Base-by-base conservation (phyloP, 805 yeast genomes). In the Saturnispora bothae region DNA sequence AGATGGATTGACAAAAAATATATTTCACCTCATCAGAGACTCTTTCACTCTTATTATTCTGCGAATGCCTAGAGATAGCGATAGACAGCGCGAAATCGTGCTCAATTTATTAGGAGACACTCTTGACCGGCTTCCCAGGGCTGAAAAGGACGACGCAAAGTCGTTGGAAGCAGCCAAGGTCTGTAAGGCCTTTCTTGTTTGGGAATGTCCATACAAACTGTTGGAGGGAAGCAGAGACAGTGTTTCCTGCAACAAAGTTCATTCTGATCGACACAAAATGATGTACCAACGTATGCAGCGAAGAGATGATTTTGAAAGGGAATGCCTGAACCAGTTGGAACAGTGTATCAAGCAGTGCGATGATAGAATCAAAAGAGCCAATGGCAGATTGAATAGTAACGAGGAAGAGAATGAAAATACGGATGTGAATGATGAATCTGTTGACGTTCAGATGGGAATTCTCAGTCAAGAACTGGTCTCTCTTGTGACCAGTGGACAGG, bases 181-280 rank as follows among this genome's bases (percentile, higher is more conserved):
- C 6, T 88, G 96, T 59, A 82, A 81, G 54, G 65, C 82, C n/a
- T 86, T 78, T 54, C 56, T 88, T 13, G 83, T 84, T 13, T 95
- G 92, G 1, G 69, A 72, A 9, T 88, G 96, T 50, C 89, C 95
- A 0, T 78, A 81, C 54, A 95, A 86, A 45, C 55, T 86, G 33
- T 83, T 88, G 51, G 67, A 68, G 13, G 83, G 84, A 4, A 83
- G 95, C 10, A 86, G 84, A 54, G 81, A 80, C 51, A 58, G 82
- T 45, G 95, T 95, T 2, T 66, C 68, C 41, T 88, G 96, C 53
- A 83, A 85, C 1, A 71, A 69, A 47, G 58, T 78, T 14, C 96
- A 88, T 56, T 55, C 76, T 23, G 85, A 83, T 47, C 79, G 81
- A 45, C 76, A 77, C 52, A 80, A 75, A 54, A 57, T 83, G 12